Base-by-base conservation (phyloP, 192 early-diverging fungal species). In the Backusella mclennaniae region DNA sequence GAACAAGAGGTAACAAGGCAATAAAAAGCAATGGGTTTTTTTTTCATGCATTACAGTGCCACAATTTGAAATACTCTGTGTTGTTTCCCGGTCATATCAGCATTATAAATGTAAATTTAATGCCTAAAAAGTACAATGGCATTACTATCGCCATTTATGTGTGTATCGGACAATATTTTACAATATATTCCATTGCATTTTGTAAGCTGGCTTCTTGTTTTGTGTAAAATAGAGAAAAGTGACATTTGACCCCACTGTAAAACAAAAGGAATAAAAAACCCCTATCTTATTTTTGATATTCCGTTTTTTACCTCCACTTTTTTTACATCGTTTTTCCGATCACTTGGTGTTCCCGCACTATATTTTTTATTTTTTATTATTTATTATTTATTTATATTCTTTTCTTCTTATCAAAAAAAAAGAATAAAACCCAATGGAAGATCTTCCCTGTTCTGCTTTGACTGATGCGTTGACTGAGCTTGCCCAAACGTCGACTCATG, bases 391-490 rank as follows among this genome's bases (percentile, higher is more conserved):
- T 21, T 21, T 56, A 21, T 33, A 33, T 33, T 33, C n/a, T 56
- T 21, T 56, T 2, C 23, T 56, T 21, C 21, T 56, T 8, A 7
- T 56, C 7, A 39, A 39, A 39, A 39, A 4, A 19, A 21, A 53
- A n/a, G 33, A 33, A 33, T 33, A 33, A 33, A 53, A 21, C n/a
- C 52, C 2, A 29, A 63, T 63, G 56, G 56, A 63, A 29, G 56
- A 69, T 69, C n/a, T 69, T 21, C 21, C 68, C 19, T 69, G 68
- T 21, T 41, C 68, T 21, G 68, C 68, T 4, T 36, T 69, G 21
- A 69, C 68, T 11, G 68, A 69, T 29, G 68, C 35, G 41, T 23
- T 69, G 21, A 69, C 68, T 12, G 38, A 35, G 36, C 38, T 69
- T 23, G 68, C 68, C 35, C 6, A 69, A 35, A 69, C 35, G 21